phyloP scores from a whole-genome alignment of 2,329 filamentous ascomycete genomes.

The Fonsecaea erecta region DNA sequence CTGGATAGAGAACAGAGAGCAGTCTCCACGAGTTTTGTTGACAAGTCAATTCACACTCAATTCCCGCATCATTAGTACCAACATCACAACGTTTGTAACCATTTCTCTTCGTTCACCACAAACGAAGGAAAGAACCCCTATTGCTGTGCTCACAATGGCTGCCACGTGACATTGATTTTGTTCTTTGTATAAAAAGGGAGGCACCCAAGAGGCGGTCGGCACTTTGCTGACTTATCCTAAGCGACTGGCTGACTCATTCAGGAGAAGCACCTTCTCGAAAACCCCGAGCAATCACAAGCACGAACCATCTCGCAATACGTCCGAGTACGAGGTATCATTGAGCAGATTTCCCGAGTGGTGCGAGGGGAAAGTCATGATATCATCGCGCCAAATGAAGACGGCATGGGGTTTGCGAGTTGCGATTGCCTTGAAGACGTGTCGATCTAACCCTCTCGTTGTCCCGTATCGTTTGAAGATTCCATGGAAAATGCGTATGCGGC shows the following conservation, averaged over 20 bases:
- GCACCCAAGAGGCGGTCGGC: not conserved
- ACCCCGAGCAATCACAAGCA: not conserved
- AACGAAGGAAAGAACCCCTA: not conserved
- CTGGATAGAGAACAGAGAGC: not conserved
- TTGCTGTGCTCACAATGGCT: not conserved
- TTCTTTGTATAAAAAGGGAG: not conserved
- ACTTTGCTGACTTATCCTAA: constrained; percentile 10
- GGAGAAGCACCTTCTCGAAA: not conserved
- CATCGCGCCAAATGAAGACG: not conserved
- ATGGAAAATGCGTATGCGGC: not conserved
- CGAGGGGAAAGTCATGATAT: constrained; percentile 2
- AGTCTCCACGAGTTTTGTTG: not conserved
- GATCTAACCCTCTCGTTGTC: not conserved
- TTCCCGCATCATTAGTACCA: not conserved
- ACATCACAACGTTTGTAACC: not conserved
- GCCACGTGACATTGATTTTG: not conserved
- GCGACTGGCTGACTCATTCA: constrained; percentile 6
- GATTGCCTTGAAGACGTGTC: not conserved
- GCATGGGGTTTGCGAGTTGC: not conserved
- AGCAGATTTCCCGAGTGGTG: not conserved
- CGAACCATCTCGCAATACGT: not conserved
- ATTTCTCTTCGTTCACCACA: not conserved
- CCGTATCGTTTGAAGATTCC: not conserved
- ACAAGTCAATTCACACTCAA: not conserved
- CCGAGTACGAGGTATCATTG: not conserved